phyloP scores from a whole-genome alignment of 1,284 basidiomycete species.

The Cutaneotrichosporon dermatis region DNA sequence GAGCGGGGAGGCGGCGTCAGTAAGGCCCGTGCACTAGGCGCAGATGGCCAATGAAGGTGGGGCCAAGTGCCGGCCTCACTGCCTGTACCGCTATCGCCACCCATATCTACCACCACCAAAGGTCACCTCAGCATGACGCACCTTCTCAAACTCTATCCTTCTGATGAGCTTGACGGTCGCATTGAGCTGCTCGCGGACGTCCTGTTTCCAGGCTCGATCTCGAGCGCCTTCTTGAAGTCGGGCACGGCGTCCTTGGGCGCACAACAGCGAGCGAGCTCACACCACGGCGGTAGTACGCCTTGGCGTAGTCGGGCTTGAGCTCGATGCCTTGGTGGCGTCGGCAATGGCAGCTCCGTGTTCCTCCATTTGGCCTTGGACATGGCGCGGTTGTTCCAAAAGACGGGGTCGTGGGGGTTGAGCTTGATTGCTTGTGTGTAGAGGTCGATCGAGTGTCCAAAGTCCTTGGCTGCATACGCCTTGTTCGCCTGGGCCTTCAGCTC shows the following conservation, averaged over 20 bases:
- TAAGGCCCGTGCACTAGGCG: no score
- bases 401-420: slow-evolving; percentile 59
- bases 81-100: neutral
- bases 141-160: slow-evolving; percentile 84
- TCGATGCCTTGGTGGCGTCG: slow-evolving; percentile 65
- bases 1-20: no score
- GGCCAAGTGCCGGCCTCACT: no score
- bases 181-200: slow-evolving; percentile 74
- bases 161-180: slow-evolving; percentile 77
- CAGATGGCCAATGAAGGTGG: no score
- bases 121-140: slow-evolving; percentile 34
- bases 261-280: slow-evolving; percentile 87
- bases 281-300: slow-evolving; percentile 69
- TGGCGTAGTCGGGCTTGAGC: slow-evolving; percentile 84
- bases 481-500: slow-evolving; percentile 78
- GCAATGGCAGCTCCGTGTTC: slow-evolving; percentile 50
- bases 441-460: slow-evolving; percentile 61
- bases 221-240: slow-evolving; percentile 80
- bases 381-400: slow-evolving; percentile 50
- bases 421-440: slow-evolving; percentile 74
- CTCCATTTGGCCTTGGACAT: slow-evolving; percentile 54
- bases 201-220: slow-evolving; percentile 84
- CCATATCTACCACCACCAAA: neutral
- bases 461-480: slow-evolving; percentile 67
- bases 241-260: slow-evolving; percentile 75